Percentiles rank a stretch among this genome's conserved stretches.
Evolutionary conservation across 441 rosid genomes (phyloP).

Genomic region (Erodium chrysanthum): DNA sequence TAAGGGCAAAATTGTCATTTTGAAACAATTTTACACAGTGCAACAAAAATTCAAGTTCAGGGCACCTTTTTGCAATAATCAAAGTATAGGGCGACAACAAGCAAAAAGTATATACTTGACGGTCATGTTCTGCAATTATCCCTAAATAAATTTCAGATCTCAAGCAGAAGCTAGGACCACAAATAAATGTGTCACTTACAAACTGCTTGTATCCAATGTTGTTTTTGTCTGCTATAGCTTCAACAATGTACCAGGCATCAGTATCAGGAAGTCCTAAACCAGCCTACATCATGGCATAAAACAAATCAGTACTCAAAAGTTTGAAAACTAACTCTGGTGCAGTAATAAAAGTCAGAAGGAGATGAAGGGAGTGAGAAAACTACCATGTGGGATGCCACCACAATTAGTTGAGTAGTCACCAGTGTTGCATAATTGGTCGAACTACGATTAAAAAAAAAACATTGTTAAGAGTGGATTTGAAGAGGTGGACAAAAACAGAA

Average conservation of each 20-base stretch:
- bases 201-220: constrained; percentile 71
- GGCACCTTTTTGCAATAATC: too few species aligned
- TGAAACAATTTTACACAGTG: too few species aligned
- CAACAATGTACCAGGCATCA: constrained; percentile 92
- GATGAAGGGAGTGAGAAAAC: constrained; percentile 15
- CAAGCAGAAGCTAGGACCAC: constrained; percentile 13
- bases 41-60: too few species aligned
- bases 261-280: constrained; percentile 90
- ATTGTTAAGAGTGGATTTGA: constrained; percentile 3
- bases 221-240: constrained; percentile 85
- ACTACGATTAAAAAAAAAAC: constrained; percentile 33
- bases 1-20: too few species aligned
- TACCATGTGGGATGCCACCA: constrained; percentile 95
- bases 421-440: constrained; percentile 77
- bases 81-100: too few species aligned
- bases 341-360: background rate
- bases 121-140: too few species aligned
- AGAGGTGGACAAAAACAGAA: background rate
- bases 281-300: constrained; percentile 45
- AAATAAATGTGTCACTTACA: constrained; percentile 37
- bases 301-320: constrained; percentile 16
- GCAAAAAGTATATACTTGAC: too few species aligned
- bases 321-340: constrained; percentile 6
- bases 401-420: constrained; percentile 72
- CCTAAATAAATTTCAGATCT: background rate